Base-by-base conservation (phyloP, 176 grass and related monocot species). In the Neostapfia colusana region DNA sequence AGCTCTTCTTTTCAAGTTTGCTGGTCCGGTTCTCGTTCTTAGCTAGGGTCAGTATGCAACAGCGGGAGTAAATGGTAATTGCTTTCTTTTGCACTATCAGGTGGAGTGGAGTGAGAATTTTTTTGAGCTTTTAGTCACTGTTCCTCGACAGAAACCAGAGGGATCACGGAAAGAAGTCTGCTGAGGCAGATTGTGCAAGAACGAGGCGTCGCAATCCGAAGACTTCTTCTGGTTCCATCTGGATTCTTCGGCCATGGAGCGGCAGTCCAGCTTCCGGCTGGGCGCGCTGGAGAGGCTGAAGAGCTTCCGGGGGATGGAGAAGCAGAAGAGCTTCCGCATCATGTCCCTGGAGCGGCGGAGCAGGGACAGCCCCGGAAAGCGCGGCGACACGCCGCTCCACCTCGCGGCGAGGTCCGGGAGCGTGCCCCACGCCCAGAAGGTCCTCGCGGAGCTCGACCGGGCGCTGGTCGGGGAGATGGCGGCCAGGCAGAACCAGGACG, bases 291-390 rank as follows among this genome's bases (percentile, higher is more conserved):
- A 89, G 73, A 89, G 82, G 83, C 83, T 85, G 44, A 88, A 76
- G 86, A 87, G 76, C 79, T 90, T 90, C 76, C 63, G 77, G 15
- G 75, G 48, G 56, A 85, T 91, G 85, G 85, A 91, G 82, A 88
- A 88, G 69, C 89, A 91, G 70, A 79, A 67, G 70, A 91, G 89
- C 78, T 85, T 50, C 77, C 69, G 79, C 42, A 54, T 88, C 18
- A 79, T 84, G 83, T 76, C 89, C 61, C 76, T 88, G 87, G 93
- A 96, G 40, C 31, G 72, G 81, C 89, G 82, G 78, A 82, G 39
- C 81, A 89, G 81, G 87, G 86, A 97, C 31, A 91, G 90, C 64
- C 88, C 88, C 0, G 91, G 94, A 3, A 97, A 97, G 75, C 79
- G 86, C 53, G 94, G 94, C 7, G 91, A 97, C 72, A 89, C 81